These are phyloP conservation scores for Mortierella sp. DNA, from an alignment of 371 early-diverging fungal genomes.

Conservation along the genomic window DNA sequence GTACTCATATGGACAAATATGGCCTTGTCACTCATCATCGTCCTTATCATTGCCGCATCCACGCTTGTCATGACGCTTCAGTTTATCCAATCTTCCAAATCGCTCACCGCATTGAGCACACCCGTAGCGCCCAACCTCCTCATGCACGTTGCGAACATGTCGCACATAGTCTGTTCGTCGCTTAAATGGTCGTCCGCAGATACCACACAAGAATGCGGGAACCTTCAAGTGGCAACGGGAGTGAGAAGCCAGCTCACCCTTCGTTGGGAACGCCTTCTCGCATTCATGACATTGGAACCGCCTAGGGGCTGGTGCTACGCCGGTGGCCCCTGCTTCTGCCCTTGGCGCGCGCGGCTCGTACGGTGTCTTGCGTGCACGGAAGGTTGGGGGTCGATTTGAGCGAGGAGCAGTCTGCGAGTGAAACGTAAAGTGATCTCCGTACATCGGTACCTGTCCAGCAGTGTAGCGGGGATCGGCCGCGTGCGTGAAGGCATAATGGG, in stretches of 20 bases:
- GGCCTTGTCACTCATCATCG: conserved; percentile 6
- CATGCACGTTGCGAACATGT: conserved; percentile 54
- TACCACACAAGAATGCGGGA: conserved; percentile 51
- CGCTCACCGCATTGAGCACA: conserved; percentile 49
- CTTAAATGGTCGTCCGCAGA: conserved; percentile 55
- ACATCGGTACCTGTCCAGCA: conserved; percentile 30
- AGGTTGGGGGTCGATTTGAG: conserved; percentile 18
- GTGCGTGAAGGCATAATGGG: conserved; percentile 47
- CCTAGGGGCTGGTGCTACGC: conserved; percentile 35
- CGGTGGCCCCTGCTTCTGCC: conserved; percentile 9
- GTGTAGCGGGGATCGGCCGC: conserved; percentile 26
- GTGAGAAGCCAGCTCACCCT: conserved; percentile 54
- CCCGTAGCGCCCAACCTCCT: conserved; percentile 54
- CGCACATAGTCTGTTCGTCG: conserved; percentile 54
- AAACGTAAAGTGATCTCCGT: conserved; percentile 35
- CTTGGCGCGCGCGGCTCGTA: conserved; percentile 31
- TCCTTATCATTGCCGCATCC: conserved; percentile 46
- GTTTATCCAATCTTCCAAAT: conserved; percentile 50
- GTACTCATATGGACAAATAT: too few relatives aligned
- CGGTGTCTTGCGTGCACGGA: conserved; percentile 46
- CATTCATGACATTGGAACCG: conserved; percentile 54
- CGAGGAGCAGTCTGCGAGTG: conserved; percentile 22
- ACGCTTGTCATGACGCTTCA: conserved; percentile 54
- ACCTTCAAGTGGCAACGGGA: conserved; percentile 53
- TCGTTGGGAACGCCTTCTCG: conserved; percentile 55